Evolutionary conservation across 345 rosid genomes (phyloP).

Genomic region (Arabis hirsuta): DNA sequence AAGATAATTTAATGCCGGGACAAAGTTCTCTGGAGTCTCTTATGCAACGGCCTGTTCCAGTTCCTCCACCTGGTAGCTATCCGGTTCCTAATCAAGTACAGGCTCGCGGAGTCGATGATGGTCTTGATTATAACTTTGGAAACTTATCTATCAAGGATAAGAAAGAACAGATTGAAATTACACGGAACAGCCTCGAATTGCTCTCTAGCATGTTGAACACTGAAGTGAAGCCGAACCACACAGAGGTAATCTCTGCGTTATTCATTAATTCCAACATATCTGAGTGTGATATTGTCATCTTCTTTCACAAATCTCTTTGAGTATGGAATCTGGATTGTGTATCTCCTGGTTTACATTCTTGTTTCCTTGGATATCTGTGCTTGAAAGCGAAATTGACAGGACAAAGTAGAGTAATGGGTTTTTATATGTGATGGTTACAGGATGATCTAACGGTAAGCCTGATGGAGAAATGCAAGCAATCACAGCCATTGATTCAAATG

Average conservation of each 20-base stretch:
- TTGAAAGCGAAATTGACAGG: background rate
- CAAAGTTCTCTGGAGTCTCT: constrained; percentile 59
- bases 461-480: constrained; percentile 80
- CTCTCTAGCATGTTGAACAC: constrained; percentile 73
- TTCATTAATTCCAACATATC: background rate
- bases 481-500: constrained; percentile 66
- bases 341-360: too few relatives aligned
- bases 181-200: constrained; percentile 76
- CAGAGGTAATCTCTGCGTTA: constrained; percentile 49
- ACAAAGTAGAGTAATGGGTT: background rate
- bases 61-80: constrained; percentile 62
- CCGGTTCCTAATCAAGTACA: constrained; percentile 52
- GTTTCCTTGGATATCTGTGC: too few relatives aligned
- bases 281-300: background rate
- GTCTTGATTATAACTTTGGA: constrained; percentile 47
- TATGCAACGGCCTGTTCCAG: constrained; percentile 55
- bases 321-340: background rate
- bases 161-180: constrained; percentile 62
- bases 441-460: constrained; percentile 69
- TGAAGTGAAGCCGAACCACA: constrained; percentile 57
- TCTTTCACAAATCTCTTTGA: background rate
- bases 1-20: constrained; percentile 39
- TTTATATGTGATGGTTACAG: constrained; percentile 46
- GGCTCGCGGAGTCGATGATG: constrained; percentile 37
- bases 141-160: constrained; percentile 57